phyloP scores from a whole-genome alignment of 305 asterid species.

The Fraxinus floribunda region DNA sequence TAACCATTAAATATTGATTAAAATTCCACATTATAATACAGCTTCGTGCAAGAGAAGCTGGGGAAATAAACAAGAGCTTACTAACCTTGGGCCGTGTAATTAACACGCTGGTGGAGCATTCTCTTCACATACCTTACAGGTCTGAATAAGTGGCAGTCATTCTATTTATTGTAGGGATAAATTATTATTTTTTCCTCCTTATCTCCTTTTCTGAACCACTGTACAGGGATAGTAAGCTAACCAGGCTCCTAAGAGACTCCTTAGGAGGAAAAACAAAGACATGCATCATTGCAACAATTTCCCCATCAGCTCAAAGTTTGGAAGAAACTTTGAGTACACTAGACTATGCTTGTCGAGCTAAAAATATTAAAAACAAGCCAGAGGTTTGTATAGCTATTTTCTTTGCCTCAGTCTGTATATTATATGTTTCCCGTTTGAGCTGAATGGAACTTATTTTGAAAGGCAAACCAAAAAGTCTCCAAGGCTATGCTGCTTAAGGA shows the following conservation, averaged over 20 bases:
- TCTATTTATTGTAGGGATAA: slow-evolving; percentile 5
- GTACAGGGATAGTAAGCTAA: slow-evolving; percentile 84
- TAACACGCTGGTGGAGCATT: slow-evolving; percentile 76
- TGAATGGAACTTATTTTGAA: slow-evolving; percentile 34
- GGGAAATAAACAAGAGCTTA: slow-evolving; percentile 86
- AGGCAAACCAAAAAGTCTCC: slow-evolving; percentile 82
- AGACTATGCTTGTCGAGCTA: slow-evolving; percentile 85
- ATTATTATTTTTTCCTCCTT: slow-evolving; percentile 10
- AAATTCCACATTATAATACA: slow-evolving; percentile 25
- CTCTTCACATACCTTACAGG: slow-evolving; percentile 86
- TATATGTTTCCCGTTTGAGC: slow-evolving; percentile 16
- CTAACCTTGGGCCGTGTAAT: slow-evolving; percentile 84
- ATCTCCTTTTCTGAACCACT: slow-evolving; percentile 7
- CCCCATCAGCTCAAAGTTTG: slow-evolving; percentile 67
- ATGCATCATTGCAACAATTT: slow-evolving; percentile 78
- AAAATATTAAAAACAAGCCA: slow-evolving; percentile 81
- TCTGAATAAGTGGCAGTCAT: slow-evolving; percentile 25
- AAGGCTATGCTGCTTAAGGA: slow-evolving; percentile 77
- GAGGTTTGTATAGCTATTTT: slow-evolving; percentile 43
- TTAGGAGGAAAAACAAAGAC: slow-evolving; percentile 89
- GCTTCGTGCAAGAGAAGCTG: slow-evolving; percentile 96
- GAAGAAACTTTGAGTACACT: slow-evolving; percentile 84
- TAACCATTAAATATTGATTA: slow-evolving; percentile 5
- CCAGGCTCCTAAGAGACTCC: slow-evolving; percentile 83
- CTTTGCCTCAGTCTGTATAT: slow-evolving; percentile 8